Evolutionary conservation across 495 filamentous ascomycete species (phyloP).

Genomic region (Talaromyces stipitatus): DNA sequence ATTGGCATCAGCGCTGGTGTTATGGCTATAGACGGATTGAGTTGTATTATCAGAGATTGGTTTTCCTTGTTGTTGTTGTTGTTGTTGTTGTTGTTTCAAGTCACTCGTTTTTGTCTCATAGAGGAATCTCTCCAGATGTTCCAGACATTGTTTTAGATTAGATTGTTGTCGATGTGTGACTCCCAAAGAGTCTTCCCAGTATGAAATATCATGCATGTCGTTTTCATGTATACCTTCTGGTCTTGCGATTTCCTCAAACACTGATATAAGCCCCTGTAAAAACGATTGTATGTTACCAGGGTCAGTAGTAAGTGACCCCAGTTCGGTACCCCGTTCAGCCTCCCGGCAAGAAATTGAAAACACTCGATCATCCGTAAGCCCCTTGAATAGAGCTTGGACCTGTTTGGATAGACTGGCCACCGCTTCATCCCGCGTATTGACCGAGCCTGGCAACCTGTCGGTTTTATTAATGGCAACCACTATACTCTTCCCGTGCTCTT

Average conservation of each 20-base stretch:
- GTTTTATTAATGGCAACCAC: conserved; percentile 79
- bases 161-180: conserved; percentile 84
- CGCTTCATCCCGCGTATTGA: conserved; percentile 1
- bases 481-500: conserved; percentile 48
- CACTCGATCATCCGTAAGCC: conserved; percentile 34
- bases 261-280: conserved; percentile 53
- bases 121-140: conserved; percentile 65
- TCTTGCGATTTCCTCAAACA: conserved; percentile 68
- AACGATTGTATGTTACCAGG: conserved; percentile 63
- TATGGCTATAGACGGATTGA: conserved; percentile 1
- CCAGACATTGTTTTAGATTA: conserved; percentile 64
- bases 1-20: conserved; percentile 3
- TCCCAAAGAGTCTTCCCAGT: conserved; percentile 77
- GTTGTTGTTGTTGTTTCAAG: background rate
- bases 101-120: conserved; percentile 14
- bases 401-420: conserved; percentile 13
- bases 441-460: conserved; percentile 43
- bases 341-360: conserved; percentile 66
- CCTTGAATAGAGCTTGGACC: conserved; percentile 24
- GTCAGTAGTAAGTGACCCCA: conserved; percentile 22
- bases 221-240: conserved; percentile 31
- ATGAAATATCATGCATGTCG: conserved; percentile 37
- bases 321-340: conserved; percentile 10
- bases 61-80: background rate
- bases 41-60: background rate